Base-by-base conservation (phyloP, 768 basidiomycete genomes). In the Pisolithus albus region DNA sequence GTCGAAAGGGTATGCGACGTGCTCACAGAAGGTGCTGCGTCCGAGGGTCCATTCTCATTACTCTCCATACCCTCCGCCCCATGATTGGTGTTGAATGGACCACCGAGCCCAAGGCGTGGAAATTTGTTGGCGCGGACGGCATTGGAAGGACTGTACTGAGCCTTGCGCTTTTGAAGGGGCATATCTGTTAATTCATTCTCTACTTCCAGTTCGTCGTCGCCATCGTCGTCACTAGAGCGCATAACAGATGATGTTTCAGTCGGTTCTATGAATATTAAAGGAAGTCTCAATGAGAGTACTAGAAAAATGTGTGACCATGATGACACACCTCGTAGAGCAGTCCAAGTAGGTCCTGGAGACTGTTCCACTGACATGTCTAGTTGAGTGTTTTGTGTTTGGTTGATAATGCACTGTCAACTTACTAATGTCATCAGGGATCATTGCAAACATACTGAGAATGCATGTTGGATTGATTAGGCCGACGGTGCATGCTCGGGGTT, bases 311-410 rank as follows among this genome's bases (percentile, higher is more conserved):
- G 40, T 38, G 47, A 52, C 7, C n/a, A 30, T 18, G 43, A 52
- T 42, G 37, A 34, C 34, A 5, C 46, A 61, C 65, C 49, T 64
- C 62, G 50, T 47, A 32, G 57, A n/a, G 47, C 59, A 47, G 67
- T 46, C 65, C 65, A 66, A 18, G 60, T 52, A 19, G 65, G 66
- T 9, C 65, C 66, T 26, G 65, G 65, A 24, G 64, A 64, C 9
- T 16, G 26, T 3, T 5, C 26, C 9, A 13, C 24, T n/a, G 26
- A 23, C 43, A 23, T 45, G 10, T 23, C 7, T 13, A 45, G 9
- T 21, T 11, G 3, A 15, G 30, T 30, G 30, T 30, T 9, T 30
- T 26, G 6, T 19, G 6, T 43, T 43, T 7, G 41, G 7, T 19
- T 40, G 9, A n/a, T 7, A 40, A 19, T 32, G 9, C 9, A 32